Conservation (phyloP, 2,329 filamentous ascomycete genomes). For the Fusarium verrucosum region DNA sequence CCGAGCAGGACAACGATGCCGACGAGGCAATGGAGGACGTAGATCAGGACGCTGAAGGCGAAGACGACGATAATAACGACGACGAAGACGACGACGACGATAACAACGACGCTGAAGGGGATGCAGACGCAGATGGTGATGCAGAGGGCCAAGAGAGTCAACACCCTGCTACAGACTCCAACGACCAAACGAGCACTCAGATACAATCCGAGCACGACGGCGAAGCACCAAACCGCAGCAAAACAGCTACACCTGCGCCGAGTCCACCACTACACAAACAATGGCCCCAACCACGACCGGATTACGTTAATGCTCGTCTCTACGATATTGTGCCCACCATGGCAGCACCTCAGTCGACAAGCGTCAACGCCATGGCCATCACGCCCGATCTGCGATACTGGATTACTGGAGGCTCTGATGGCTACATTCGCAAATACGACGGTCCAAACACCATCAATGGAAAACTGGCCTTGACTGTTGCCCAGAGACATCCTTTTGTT, state of each 20-base stretch:
- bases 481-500: conserved; percentile 95
- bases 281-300: conserved; percentile 74
- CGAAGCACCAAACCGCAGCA: conserved; percentile 37
- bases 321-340: conserved; percentile 99
- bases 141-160: conserved; percentile 48
- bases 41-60: conserved; percentile 46
- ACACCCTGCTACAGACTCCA: conserved; percentile 37
- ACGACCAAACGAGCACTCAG: conserved; percentile 53
- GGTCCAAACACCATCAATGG: conserved; percentile 95
- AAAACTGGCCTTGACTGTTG: conserved; percentile 91
- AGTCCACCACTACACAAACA: conserved; percentile 32
- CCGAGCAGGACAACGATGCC: conserved; percentile 54
- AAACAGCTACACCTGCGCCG: conserved; percentile 45
- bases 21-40: conserved; percentile 67
- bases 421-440: conserved; percentile 97
- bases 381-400: conserved; percentile 96
- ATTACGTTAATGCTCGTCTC: conserved; percentile 78
- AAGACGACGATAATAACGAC: conserved; percentile 51
- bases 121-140: conserved; percentile 54
- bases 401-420: conserved; percentile 92
- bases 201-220: conserved; percentile 43
- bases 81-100: conserved; percentile 45
- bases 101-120: conserved; percentile 50
- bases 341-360: conserved; percentile 93
- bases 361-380: conserved; percentile 89